Percentiles rank a stretch among this genome's conserved stretches.
Evolutionary conservation across 768 basidiomycete species (phyloP).

Genomic region (Galerina marginata): DNA sequence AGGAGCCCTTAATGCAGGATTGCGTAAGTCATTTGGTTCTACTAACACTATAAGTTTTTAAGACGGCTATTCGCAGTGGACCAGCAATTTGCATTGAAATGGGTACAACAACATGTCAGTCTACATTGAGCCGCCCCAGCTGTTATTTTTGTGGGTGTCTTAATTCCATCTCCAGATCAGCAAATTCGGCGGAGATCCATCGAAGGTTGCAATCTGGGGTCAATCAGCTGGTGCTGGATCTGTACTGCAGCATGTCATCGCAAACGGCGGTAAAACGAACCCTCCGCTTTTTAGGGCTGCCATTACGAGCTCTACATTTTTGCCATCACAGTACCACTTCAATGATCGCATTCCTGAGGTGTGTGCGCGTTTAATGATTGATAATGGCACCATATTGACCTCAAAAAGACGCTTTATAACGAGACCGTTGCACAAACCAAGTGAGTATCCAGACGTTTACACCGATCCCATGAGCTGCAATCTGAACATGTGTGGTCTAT

Average conservation of each 20-base stretch:
- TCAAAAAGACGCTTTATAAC: slow-evolving; percentile 24
- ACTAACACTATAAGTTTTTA: background rate
- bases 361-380: background rate
- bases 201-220: slow-evolving; percentile 48
- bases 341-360: slow-evolving; percentile 48
- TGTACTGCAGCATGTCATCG: slow-evolving; percentile 54
- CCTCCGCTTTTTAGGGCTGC: slow-evolving; percentile 50
- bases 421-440: slow-evolving; percentile 38
- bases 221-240: slow-evolving; percentile 54
- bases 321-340: slow-evolving; percentile 52
- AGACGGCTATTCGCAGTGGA: slow-evolving; percentile 36
- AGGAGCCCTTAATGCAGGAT: slow-evolving; percentile 52
- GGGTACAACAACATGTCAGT: slow-evolving; percentile 47
- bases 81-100: slow-evolving; percentile 46
- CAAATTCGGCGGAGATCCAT: slow-evolving; percentile 47
- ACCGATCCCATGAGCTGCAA: background rate
- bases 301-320: slow-evolving; percentile 49
- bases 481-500: background rate
- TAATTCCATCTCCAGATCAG: slow-evolving; percentile 32
- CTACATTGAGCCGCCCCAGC: no score
- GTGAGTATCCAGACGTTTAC: slow-evolving; percentile 26
- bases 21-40: slow-evolving; percentile 38
- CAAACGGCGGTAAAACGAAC: slow-evolving; percentile 48
- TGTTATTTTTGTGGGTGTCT: no score
- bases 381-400: background rate